phyloP scores from a whole-genome alignment of 1,284 basidiomycete genomes.

The Melampsora occidentalis region DNA sequence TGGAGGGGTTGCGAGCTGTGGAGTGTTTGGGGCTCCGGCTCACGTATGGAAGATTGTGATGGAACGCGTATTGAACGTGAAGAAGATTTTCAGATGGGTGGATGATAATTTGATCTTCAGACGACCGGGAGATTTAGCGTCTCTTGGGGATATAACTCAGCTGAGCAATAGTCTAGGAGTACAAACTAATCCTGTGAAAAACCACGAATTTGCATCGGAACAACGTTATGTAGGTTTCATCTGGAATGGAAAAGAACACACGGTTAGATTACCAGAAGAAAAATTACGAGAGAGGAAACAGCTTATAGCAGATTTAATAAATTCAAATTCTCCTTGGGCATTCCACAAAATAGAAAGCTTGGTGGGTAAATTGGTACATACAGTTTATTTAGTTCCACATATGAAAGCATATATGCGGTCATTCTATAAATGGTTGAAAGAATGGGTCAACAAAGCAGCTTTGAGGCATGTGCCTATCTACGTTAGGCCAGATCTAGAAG shows the following conservation, averaged over 20 bases:
- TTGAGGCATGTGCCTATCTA: neutral
- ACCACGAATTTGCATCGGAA: neutral
- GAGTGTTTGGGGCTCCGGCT: constrained; percentile 7
- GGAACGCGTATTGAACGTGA: neutral
- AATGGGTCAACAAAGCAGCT: neutral
- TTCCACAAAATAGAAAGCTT: neutral
- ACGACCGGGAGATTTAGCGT: neutral
- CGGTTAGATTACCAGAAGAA: constrained; percentile 1
- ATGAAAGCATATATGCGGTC: neutral
- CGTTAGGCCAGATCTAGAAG: neutral
- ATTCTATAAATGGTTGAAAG: neutral
- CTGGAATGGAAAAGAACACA: constrained; percentile 12
- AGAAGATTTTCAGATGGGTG: neutral
- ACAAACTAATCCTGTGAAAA: neutral
- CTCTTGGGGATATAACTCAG: neutral
- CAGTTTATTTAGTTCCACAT: neutral
- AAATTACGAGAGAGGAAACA: neutral
- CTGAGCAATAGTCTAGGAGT: neutral
- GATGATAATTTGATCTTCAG: too few species aligned
- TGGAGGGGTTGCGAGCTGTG: too few species aligned
- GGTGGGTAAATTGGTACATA: neutral
- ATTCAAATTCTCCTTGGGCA: neutral
- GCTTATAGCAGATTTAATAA: neutral
- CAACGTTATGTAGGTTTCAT: constrained; percentile 4
- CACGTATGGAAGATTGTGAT: constrained; percentile 10